Percentiles rank a stretch among this genome's conserved stretches.
phyloP scores from a whole-genome alignment of 2,329 filamentous ascomycete genomes.

The Colletotrichum chlorophyti region DNA sequence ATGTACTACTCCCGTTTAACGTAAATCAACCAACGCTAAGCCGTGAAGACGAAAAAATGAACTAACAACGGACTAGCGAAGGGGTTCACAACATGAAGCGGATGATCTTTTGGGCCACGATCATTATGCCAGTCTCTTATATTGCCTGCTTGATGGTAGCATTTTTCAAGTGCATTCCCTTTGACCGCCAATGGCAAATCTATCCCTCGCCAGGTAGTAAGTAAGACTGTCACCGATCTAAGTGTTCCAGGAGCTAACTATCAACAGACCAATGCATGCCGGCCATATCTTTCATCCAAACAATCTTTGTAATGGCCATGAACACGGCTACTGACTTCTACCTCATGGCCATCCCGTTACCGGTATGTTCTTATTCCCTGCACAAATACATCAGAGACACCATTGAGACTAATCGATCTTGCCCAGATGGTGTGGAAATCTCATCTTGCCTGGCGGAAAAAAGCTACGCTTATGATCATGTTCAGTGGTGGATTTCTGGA shows the following conservation, averaged over 20 bases:
- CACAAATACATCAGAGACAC: too few relatives aligned
- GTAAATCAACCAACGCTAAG: conserved; percentile 35
- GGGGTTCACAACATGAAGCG: conserved; percentile 16
- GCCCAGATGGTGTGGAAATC: conserved; percentile 19
- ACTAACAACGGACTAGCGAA: not conserved
- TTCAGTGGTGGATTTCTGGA: conserved; percentile 25
- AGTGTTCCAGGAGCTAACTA: not conserved
- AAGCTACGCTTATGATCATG: conserved; percentile 17
- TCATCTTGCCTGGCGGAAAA: conserved; percentile 15
- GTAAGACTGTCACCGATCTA: rapidly evolving
- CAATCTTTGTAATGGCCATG: conserved; percentile 21
- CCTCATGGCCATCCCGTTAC: conserved; percentile 15
- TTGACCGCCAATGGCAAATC: conserved; percentile 57
- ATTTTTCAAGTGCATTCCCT: conserved; percentile 49
- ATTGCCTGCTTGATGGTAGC: conserved; percentile 40
- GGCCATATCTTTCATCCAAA: conserved; percentile 9
- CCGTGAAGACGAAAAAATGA: too few relatives aligned
- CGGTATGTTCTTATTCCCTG: not conserved
- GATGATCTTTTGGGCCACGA: conserved; percentile 7
- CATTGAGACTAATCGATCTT: too few relatives aligned
- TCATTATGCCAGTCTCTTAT: conserved; percentile 15
- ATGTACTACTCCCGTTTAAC: conserved; percentile 60
- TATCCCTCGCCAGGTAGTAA: conserved; percentile 38
- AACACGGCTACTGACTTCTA: conserved; percentile 19
- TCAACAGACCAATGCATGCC: conserved; percentile 4